Percentiles rank a stretch among this genome's conserved stretches.
Conservation (phyloP, 2,329 filamentous ascomycete genomes). For the Capronia epimyces region DNA sequence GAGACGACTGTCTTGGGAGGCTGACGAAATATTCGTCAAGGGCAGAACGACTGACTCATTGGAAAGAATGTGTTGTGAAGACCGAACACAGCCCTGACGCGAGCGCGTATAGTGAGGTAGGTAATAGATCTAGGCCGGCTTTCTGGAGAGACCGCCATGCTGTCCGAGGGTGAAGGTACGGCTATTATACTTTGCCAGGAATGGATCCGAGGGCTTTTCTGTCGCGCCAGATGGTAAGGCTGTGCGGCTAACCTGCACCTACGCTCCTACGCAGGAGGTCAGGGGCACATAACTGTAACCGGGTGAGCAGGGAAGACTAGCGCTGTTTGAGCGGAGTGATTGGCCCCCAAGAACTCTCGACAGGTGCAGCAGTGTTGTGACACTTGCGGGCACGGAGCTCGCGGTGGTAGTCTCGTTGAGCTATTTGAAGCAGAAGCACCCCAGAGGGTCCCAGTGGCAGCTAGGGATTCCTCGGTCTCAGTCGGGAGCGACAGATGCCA, state of each 20-base stretch:
- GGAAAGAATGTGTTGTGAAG: slow-evolving; percentile 10
- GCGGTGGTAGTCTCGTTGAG: too few relatives aligned
- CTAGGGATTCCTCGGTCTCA: too few relatives aligned
- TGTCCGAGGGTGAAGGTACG: slow-evolving; percentile 3
- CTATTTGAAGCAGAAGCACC: too few relatives aligned
- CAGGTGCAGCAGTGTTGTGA: slow-evolving; percentile 55
- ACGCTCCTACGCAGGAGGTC: slow-evolving; percentile 1
- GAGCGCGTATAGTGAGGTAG: slow-evolving; percentile 15
- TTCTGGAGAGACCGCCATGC: slow-evolving; percentile 14
- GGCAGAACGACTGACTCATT: slow-evolving; percentile 4
- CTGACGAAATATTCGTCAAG: background rate
- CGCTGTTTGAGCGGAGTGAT: slow-evolving; percentile 61
- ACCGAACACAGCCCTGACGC: slow-evolving; percentile 5
- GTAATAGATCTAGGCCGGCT: slow-evolving; percentile 18
- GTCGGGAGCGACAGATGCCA: too few relatives aligned
- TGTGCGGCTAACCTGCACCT: background rate
- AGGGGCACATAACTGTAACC: background rate
- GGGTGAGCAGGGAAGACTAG: background rate
- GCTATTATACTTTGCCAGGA: slow-evolving; percentile 10
- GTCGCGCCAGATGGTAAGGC: slow-evolving; percentile 13
- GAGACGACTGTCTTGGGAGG: background rate
- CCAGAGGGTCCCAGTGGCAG: too few relatives aligned
- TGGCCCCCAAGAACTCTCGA: slow-evolving; percentile 79
- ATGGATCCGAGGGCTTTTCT: slow-evolving; percentile 13
- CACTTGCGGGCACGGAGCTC: slow-evolving; percentile 69